Conservation (phyloP, 2,329 filamentous ascomycete genomes). For the Endocalyx cinctus region DNA sequence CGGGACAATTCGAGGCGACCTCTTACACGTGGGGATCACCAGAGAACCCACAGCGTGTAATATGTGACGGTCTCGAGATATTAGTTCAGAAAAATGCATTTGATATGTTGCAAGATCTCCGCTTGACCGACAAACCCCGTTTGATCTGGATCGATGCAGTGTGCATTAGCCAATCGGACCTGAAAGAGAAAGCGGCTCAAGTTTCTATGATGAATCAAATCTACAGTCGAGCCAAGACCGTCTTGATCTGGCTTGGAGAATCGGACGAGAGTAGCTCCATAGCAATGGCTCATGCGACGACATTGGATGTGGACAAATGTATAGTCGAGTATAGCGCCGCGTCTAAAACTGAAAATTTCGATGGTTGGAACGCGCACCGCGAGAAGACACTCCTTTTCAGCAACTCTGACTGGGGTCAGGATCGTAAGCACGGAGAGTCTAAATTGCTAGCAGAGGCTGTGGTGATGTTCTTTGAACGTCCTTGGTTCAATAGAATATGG, state of each 20-base stretch:
- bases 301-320: conserved; percentile 9
- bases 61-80: conserved; percentile 10
- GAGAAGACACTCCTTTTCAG: not conserved
- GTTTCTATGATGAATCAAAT: conserved; percentile 20
- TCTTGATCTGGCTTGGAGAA: conserved; percentile 18
- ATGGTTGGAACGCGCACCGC: no score
- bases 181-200: conserved; percentile 17
- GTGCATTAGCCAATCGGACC: conserved; percentile 17
- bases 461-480: conserved; percentile 17
- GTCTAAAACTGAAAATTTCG: conserved; percentile 1
- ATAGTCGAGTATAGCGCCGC: conserved; percentile 9
- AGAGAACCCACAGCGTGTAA: conserved; percentile 11
- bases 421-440: conserved; percentile 1
- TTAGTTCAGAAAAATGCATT: conserved; percentile 19
- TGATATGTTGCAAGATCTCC: conserved; percentile 17
- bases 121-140: conserved; percentile 8
- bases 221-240: conserved; percentile 13
- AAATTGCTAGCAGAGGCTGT: conserved; percentile 9
- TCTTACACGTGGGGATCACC: conserved; percentile 21
- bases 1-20: conserved; percentile 15
- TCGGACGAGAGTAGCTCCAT: conserved; percentile 12
- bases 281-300: conserved; percentile 15
- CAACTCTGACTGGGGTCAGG: not conserved
- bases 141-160: conserved; percentile 20
- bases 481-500: conserved; percentile 20